Percentiles rank a stretch among this genome's conserved stretches.
Evolutionary conservation across 2,329 filamentous ascomycete genomes (phyloP).

Genomic region (Aulographum hederae): DNA sequence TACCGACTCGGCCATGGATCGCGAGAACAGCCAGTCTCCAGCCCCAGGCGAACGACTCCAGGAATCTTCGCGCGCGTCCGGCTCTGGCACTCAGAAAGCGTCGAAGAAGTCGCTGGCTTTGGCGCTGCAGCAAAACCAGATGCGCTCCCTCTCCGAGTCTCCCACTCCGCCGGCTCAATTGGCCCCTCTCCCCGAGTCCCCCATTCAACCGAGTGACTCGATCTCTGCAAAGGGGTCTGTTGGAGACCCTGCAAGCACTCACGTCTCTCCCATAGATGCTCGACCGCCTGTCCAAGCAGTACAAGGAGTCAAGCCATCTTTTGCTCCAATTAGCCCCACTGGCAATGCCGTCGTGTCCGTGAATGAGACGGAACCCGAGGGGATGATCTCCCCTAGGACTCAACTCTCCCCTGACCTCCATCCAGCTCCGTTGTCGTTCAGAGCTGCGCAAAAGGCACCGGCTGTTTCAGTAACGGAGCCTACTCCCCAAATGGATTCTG

Average conservation of each 20-base stretch:
- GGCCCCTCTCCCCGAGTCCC: neutral
- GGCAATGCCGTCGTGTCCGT: too few relatives aligned
- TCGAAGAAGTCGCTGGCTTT: neutral
- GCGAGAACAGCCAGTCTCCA: constrained; percentile 19
- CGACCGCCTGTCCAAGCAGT: too few relatives aligned
- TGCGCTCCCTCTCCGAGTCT: neutral
- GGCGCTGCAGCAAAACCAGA: neutral
- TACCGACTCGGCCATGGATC: constrained; percentile 13
- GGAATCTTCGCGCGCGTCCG: neutral
- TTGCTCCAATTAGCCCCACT: too few relatives aligned
- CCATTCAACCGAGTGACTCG: neutral
- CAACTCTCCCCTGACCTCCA: neutral
- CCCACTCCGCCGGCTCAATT: neutral
- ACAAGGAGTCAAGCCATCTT: too few relatives aligned
- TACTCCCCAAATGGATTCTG: constrained; percentile 18
- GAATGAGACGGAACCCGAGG: too few relatives aligned
- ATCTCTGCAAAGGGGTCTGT: neutral
- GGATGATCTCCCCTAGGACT: too few relatives aligned
- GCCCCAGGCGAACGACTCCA: constrained; percentile 6
- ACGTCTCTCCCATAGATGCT: too few relatives aligned
- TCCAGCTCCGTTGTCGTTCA: neutral
- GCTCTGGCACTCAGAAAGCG: neutral
- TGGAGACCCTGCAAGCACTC: too few relatives aligned
- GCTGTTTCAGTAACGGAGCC: constrained; percentile 19
- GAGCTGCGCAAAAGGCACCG: constrained; percentile 9